A percentile compares a stretch with the other conserved stretches of the same genome.
Evolutionary conservation across 2,329 filamentous ascomycete species (phyloP).

Genomic region (Exophiala oligosperma): DNA sequence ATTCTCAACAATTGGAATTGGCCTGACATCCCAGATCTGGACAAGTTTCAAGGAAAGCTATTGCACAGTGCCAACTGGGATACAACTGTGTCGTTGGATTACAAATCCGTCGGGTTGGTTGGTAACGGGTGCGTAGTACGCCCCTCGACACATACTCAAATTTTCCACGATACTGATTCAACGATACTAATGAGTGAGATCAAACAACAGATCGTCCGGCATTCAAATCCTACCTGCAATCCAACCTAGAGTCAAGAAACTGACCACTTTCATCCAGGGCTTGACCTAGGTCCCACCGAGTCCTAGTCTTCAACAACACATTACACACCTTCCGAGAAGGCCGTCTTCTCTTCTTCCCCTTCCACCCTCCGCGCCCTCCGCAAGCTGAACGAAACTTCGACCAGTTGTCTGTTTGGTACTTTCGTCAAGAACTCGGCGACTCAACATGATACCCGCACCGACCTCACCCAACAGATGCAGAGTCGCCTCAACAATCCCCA

Average conservation of each 20-base stretch:
- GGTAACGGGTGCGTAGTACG: conserved; percentile 25
- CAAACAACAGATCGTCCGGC: conserved; percentile 36
- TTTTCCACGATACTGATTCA: conserved; percentile 33
- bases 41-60: conserved; percentile 30
- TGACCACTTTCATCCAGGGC: conserved; percentile 33
- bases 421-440: conserved; percentile 17
- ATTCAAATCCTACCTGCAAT: conserved; percentile 42
- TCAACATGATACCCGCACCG: conserved; percentile 16
- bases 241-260: conserved; percentile 29
- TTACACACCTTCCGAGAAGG: conserved; percentile 24
- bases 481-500: conserved; percentile 21
- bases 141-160: conserved; percentile 28
- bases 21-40: conserved; percentile 32
- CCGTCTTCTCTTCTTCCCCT: conserved; percentile 24
- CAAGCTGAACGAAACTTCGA: conserved; percentile 18
- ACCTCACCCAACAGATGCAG: conserved; percentile 26
- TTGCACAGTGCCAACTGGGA: conserved; percentile 35
- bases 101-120: conserved; percentile 31
- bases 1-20: conserved; percentile 56
- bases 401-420: conserved; percentile 29
- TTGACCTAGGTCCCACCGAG: conserved; percentile 22
- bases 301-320: conserved; percentile 24
- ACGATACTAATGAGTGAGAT: conserved; percentile 12
- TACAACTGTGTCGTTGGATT: conserved; percentile 31
- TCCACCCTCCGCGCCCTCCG: conserved; percentile 18